Percentiles rank a stretch among this genome's conserved stretches.
Evolutionary conservation across 75 land plant genomes (phyloP).

Genomic region (Selaginella moellendorffii): DNA sequence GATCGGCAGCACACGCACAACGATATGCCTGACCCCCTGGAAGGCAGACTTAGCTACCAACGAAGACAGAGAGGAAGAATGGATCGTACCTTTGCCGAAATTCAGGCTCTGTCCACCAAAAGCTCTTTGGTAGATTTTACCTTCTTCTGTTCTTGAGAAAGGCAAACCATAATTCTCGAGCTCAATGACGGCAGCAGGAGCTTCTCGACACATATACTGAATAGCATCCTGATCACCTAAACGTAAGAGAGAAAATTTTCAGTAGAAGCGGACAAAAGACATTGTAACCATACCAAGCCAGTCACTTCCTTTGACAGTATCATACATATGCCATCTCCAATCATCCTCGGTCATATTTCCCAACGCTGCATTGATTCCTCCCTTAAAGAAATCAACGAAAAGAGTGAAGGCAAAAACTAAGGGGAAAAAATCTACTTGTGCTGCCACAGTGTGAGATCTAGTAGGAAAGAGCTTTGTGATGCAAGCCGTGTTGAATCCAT

Average conservation of each 20-base stretch:
- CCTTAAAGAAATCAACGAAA: too few species aligned
- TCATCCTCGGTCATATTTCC: slow-evolving; percentile 98
- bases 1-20: slow-evolving; percentile 98
- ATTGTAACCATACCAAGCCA: slow-evolving; percentile 55
- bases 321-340: slow-evolving; percentile 99
- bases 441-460: slow-evolving; percentile 93
- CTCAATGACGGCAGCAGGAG: slow-evolving; percentile 95
- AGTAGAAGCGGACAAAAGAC: neutral
- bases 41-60: too few species aligned
- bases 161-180: slow-evolving; percentile 94
- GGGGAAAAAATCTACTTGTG: slow-evolving; percentile 52
- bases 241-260: neutral
- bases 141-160: slow-evolving; percentile 90
- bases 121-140: slow-evolving; percentile 94
- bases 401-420: too few species aligned
- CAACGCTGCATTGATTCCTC: slow-evolving; percentile 95
- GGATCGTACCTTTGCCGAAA: slow-evolving; percentile 70
- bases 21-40: slow-evolving; percentile 92
- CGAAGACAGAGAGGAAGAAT: neutral
- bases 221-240: slow-evolving; percentile 98
- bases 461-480: slow-evolving; percentile 97
- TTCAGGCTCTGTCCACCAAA: slow-evolving; percentile 97
- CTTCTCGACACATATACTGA: slow-evolving; percentile 98
- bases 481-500: slow-evolving; percentile 90
- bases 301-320: slow-evolving; percentile 97